Base-by-base conservation (phyloP, 192 early-diverging fungal species). In the Linnemannia elongata region DNA sequence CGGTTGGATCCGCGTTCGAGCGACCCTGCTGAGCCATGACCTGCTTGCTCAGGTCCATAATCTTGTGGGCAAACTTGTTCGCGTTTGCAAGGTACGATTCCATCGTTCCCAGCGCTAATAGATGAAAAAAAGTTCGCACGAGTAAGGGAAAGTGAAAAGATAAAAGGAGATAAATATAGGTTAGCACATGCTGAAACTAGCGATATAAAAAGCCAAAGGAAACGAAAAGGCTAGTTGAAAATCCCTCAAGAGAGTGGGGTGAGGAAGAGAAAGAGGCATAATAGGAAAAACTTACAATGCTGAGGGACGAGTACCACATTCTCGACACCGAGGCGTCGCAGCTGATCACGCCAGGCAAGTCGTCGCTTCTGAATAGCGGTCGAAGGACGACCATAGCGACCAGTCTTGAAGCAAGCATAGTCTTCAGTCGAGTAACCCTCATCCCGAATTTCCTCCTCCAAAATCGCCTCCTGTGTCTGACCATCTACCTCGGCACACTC, bases 371-470 rank as follows among this genome's bases (percentile, higher is more conserved):
- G 85, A 18, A 87, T 41, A 1, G 70, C 85, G 6, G 76, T 81
- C 71, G 85, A 87, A 10, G 79, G 47, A 38, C 80, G 85, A 22
- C 76, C 80, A 69, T 81, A 75, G 20, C 70, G 74, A 27, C 85
- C 85, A 35, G 85, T 87, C 44, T 87, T 87, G 76, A 87, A 87
- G 63, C 72, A 78, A 3, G 85, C 85, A 78, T 87, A 87, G 27
- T 87, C 85, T 47, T 87, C 85, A 7, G 85, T 87, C 63, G 85
- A 87, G 35, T 87, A 87, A 36, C 85, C 85, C 30, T 87, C 85
- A 54, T 87, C 85, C 24, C 35, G n/a, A n/a, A 80, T 80, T 33
- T 85, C 78, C 22, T 75, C 76, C 55, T 74, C 85, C 39, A 75
- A 30, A 15, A 45, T 42, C 71, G 75, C 73, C 45, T 63, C 79